These are phyloP conservation scores for Lentinula edodes DNA, from an alignment of 768 basidiomycete species.

Conservation along the genomic window DNA sequence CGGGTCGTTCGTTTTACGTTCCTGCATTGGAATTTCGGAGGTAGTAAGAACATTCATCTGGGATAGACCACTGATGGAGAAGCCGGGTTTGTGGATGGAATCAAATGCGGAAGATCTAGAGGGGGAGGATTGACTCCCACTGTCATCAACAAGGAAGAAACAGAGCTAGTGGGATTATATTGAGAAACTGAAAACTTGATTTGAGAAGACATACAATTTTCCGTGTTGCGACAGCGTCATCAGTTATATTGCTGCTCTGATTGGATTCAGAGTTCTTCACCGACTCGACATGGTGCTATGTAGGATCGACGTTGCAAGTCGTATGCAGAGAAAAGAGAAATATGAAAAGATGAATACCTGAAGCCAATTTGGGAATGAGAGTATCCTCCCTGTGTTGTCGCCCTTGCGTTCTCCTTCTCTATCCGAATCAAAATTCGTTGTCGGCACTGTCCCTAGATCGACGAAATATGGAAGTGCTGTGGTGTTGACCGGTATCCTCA, in stretches of 20 bases:
- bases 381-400: not conserved
- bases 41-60: not conserved
- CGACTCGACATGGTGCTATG: not conserved
- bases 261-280: not conserved
- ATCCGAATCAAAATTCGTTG: not conserved
- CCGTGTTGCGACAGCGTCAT: not conserved
- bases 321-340: too few species aligned
- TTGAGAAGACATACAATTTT: not conserved
- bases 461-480: not conserved
- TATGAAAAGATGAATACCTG: not conserved
- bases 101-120: not conserved
- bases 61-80: not conserved
- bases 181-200: too few species aligned
- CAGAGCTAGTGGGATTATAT: not conserved
- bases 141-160: constrained; percentile 2
- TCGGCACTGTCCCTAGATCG: not conserved
- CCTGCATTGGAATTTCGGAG: constrained; percentile 1
- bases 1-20: not conserved
- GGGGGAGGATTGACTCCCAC: too few species aligned
- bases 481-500: not conserved
- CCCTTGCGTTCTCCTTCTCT: not conserved
- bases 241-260: not conserved
- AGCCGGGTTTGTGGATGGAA: not conserved
- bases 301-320: not conserved
- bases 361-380: constrained; percentile 4